Conservation (phyloP, 257 asterid genomes). For the Solanum arcanum region DNA sequence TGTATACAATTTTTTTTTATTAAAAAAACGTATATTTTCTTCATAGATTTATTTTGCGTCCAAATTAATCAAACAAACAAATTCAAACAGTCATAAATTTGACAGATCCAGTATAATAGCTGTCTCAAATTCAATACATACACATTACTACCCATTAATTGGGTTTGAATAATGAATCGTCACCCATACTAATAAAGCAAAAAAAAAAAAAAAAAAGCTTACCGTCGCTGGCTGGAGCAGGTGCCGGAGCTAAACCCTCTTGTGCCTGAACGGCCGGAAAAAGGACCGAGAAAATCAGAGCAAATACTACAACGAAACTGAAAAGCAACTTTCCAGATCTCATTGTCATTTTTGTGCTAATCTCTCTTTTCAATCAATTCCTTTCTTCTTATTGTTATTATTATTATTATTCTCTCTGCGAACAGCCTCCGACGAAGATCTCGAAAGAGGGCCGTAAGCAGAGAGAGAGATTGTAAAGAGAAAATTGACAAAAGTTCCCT, state of each 20-base stretch:
- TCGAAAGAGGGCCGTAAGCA: neutral
- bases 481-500: neutral
- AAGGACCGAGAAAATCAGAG: conserved; percentile 22
- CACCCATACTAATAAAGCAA: neutral
- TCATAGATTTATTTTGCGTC: neutral
- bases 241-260: conserved; percentile 42
- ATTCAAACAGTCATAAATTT: neutral
- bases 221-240: conserved; percentile 72
- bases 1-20: neutral
- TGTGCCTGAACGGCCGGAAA: conserved; percentile 46
- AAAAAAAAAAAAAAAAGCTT: neutral
- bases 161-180: neutral
- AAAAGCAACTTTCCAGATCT: conserved; percentile 14
- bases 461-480: neutral
- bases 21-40: neutral
- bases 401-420: conserved; percentile 7
- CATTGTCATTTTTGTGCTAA: conserved; percentile 15
- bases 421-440: neutral
- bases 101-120: neutral
- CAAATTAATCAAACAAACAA: neutral
- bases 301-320: conserved; percentile 24
- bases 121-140: neutral
- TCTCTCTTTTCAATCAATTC: neutral
- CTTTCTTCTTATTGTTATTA: neutral
- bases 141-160: neutral